Evolutionary conservation across 1,284 basidiomycete genomes (phyloP).

Genomic region (Ganoderma resinaceum): DNA sequence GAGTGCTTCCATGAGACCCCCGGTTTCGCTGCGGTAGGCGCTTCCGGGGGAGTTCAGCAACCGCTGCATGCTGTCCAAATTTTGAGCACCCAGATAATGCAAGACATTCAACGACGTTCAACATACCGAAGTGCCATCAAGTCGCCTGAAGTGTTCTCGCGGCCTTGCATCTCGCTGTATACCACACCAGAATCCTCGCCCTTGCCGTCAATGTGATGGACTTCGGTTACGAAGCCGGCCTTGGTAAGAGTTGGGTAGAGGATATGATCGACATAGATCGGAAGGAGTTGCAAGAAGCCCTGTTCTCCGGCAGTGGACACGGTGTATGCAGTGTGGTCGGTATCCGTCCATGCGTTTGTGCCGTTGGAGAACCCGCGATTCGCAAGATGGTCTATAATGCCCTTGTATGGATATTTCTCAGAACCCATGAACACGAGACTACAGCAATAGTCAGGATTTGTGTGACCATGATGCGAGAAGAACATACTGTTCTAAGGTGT

Average conservation of each 20-base stretch:
- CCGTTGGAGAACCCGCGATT: slow-evolving; percentile 96
- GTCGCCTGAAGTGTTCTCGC: slow-evolving; percentile 92
- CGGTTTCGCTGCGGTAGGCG: slow-evolving; percentile 96
- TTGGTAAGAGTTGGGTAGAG: slow-evolving; percentile 95
- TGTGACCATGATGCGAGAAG: not conserved
- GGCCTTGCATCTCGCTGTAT: slow-evolving; percentile 98
- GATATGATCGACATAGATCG: slow-evolving; percentile 97
- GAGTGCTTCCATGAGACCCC: slow-evolving; percentile 93
- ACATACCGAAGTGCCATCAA: slow-evolving; percentile 85
- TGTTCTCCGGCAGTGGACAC: slow-evolving; percentile 97
- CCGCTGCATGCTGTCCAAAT: slow-evolving; percentile 71
- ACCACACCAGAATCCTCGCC: slow-evolving; percentile 97
- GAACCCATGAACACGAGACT: slow-evolving; percentile 95
- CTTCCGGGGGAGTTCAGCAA: slow-evolving; percentile 84
- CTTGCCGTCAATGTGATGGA: slow-evolving; percentile 91
- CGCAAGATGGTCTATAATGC: slow-evolving; percentile 96
- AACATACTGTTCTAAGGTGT: slow-evolving; percentile 90
- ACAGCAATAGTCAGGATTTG: slow-evolving; percentile 5
- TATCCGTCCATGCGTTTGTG: slow-evolving; percentile 89
- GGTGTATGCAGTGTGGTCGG: slow-evolving; percentile 93
- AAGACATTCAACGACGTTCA: not conserved
- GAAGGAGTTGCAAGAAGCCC: slow-evolving; percentile 94
- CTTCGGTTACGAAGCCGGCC: slow-evolving; percentile 92
- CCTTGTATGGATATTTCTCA: slow-evolving; percentile 96
- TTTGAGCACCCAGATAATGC: slow-evolving; percentile 10